A percentile compares a stretch with the other conserved stretches of the same genome.
phyloP scores from a whole-genome alignment of 2,329 filamentous ascomycete genomes.

The Fonsecaea pedrosoi region DNA sequence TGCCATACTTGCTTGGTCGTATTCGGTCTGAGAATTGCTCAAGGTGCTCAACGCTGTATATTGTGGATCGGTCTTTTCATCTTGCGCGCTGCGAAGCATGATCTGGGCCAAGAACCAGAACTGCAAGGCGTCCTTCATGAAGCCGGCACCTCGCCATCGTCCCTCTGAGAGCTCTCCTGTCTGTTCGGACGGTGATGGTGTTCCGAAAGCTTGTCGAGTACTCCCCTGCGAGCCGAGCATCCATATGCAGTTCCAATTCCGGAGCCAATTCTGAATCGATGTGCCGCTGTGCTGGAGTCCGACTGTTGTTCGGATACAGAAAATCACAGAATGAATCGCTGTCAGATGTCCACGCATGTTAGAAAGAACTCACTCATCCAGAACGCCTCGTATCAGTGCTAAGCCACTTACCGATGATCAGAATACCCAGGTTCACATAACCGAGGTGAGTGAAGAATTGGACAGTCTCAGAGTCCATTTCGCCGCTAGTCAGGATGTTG shows the following conservation, averaged over 20 bases:
- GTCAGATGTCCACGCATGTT: not conserved
- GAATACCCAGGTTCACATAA: constrained; percentile 15
- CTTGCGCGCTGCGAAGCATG: not conserved
- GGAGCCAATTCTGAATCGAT: constrained; percentile 12
- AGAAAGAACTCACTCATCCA: too few species aligned
- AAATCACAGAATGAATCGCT: constrained; percentile 14
- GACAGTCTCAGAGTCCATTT: not conserved
- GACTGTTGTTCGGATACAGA: constrained; percentile 3
- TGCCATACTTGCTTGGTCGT: constrained; percentile 13
- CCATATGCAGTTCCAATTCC: constrained; percentile 2
- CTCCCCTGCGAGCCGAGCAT: not conserved
- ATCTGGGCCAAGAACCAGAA: constrained; percentile 17
- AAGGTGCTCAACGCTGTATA: too few species aligned
- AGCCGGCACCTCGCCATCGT: constrained; percentile 14
- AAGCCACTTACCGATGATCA: constrained; percentile 5
- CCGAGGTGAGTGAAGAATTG: constrained; percentile 17
- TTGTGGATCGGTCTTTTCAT: not conserved
- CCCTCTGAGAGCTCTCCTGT: not conserved
- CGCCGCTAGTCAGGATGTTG: not conserved
- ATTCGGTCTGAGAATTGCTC: not conserved
- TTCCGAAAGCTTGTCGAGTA: constrained; percentile 6
- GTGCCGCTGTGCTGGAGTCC: not conserved
- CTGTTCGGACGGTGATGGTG: not conserved
- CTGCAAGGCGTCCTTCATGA: constrained; percentile 16
- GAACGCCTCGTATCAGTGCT: too few species aligned